These are phyloP conservation scores for Leccinum rimulosum DNA, from an alignment of 768 basidiomycete genomes.

Conservation along the genomic window DNA sequence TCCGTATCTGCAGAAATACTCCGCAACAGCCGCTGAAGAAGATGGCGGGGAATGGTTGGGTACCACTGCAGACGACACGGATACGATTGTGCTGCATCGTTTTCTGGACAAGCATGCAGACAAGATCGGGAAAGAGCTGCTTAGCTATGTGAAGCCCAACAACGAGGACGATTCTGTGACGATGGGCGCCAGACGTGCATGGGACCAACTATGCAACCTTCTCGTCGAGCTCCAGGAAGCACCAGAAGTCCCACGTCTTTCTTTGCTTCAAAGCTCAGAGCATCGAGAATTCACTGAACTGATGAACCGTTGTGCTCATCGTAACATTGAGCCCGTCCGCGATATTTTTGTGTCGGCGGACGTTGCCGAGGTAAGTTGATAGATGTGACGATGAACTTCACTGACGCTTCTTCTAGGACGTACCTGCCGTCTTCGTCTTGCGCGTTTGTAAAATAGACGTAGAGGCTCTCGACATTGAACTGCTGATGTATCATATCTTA, in stretches of 20 bases:
- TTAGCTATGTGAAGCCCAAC: conserved; percentile 64
- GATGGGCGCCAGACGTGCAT: conserved; percentile 71
- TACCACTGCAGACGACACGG: conserved; percentile 79
- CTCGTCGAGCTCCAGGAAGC: conserved; percentile 77
- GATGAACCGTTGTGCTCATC: conserved; percentile 60
- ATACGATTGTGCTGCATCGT: conserved; percentile 78
- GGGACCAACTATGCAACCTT: conserved; percentile 77
- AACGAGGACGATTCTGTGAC: conserved; percentile 53
- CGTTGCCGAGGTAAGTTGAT: conserved; percentile 41
- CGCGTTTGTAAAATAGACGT: conserved; percentile 71
- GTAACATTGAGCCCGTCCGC: conserved; percentile 59
- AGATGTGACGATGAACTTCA: neutral
- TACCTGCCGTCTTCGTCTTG: conserved; percentile 55
- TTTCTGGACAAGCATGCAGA: conserved; percentile 85
- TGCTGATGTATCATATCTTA: conserved; percentile 75
- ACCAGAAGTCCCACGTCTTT: conserved; percentile 63
- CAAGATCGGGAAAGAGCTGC: conserved; percentile 82
- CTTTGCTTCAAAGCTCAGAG: conserved; percentile 42
- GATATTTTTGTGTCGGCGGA: conserved; percentile 63
- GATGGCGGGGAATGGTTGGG: conserved; percentile 71
- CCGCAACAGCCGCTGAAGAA: conserved; percentile 47
- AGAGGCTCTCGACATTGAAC: conserved; percentile 74
- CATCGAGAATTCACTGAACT: conserved; percentile 69
- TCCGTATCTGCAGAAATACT: conserved; percentile 39
- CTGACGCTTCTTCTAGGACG: conserved; percentile 33